These are phyloP conservation scores for Bonia amplexicaulis DNA, from an alignment of 176 grass and related monocot species.

Conservation along the genomic window DNA sequence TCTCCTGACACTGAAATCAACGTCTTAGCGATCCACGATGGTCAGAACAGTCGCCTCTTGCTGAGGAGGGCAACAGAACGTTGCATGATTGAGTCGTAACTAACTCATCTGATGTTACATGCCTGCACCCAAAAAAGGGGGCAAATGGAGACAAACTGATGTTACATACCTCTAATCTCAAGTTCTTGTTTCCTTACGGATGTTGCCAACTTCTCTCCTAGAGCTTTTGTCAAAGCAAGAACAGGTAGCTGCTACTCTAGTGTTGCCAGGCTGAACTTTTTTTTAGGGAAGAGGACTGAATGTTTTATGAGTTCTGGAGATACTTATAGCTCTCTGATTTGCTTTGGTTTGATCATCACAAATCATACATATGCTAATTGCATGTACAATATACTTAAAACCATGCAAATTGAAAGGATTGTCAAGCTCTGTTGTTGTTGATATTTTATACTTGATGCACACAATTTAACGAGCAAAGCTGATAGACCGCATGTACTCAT, in stretches of 20 bases:
- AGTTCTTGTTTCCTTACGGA: background rate
- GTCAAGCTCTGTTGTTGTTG: background rate
- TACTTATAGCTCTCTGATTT: background rate
- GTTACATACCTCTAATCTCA: background rate
- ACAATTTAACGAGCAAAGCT: background rate
- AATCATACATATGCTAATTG: background rate
- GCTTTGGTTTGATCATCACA: background rate
- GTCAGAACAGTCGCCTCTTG: background rate
- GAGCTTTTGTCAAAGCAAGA: background rate
- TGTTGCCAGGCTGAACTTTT: background rate
- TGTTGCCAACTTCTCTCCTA: background rate
- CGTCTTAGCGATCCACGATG: background rate
- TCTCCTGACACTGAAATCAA: background rate
- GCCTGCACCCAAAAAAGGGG: background rate
- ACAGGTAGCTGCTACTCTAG: background rate
- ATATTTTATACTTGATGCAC: background rate
- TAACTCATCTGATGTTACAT: background rate
- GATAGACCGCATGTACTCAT: background rate
- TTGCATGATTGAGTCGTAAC: slow-evolving; percentile 18
- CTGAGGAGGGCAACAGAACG: background rate
- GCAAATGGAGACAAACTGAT: background rate
- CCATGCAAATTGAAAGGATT: background rate
- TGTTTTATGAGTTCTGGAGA: background rate
- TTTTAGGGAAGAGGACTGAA: background rate
- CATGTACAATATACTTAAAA: background rate